These are phyloP conservation scores for Saccharomycopsis microspora DNA, from an alignment of 805 yeast genomes.

Conservation along the genomic window DNA sequence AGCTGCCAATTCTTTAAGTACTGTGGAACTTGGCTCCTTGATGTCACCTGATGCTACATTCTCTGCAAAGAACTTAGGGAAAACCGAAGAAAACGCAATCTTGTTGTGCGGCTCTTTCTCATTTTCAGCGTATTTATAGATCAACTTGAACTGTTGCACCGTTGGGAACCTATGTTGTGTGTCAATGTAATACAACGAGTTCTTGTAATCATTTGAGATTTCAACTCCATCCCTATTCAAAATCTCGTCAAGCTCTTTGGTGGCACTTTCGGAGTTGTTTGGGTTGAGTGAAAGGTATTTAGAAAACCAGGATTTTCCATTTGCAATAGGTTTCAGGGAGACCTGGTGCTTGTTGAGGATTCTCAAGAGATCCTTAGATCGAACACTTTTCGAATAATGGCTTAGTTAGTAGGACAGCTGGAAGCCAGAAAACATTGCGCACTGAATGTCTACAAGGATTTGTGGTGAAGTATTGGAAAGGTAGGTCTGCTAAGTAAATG, in stretches of 20 bases:
- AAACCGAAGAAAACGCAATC: conserved; percentile 3
- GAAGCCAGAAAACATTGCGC: too few relatives aligned
- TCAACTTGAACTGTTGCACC: conserved; percentile 10
- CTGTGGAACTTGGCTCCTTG: background rate
- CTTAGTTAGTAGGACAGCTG: background rate
- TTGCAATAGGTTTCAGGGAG: background rate
- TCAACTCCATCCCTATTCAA: conserved; percentile 2
- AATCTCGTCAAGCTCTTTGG: conserved; percentile 13
- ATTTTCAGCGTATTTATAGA: conserved; percentile 3
- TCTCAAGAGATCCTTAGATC: conserved; percentile 7
- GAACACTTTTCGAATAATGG: conserved; percentile 8
- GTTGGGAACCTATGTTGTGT: conserved; percentile 15
- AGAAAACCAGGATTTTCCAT: conserved; percentile 10
- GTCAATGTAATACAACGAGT: conserved; percentile 13
- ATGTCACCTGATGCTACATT: background rate
- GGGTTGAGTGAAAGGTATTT: conserved; percentile 1
- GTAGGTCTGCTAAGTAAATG: too few relatives aligned
- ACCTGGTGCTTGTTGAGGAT: conserved; percentile 11
- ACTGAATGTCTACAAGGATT: too few relatives aligned
- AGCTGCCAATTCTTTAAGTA: conserved; percentile 6
- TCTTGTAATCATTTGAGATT: conserved; percentile 14
- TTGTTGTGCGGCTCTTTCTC: conserved; percentile 4
- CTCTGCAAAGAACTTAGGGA: conserved; percentile 3
- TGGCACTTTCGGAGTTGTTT: background rate
- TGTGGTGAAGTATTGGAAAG: too few relatives aligned